Percentiles rank a stretch among this genome's conserved stretches.
phyloP scores from a whole-genome alignment of 306 rosid genomes.

The Vigna hirtella region DNA sequence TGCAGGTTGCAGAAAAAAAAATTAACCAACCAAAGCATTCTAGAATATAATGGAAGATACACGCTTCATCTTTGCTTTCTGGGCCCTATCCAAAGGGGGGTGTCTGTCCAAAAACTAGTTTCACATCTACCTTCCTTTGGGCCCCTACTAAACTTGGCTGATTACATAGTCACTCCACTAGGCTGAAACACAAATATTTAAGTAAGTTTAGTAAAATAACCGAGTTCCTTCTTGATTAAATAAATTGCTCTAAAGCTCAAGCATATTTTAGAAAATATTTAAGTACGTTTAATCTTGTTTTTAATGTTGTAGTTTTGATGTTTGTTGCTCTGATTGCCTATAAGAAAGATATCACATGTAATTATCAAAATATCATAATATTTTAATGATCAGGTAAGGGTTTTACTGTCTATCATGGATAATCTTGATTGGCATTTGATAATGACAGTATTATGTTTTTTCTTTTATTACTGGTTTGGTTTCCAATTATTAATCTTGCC shows the following conservation, averaged over 20 bases:
- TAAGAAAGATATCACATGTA: no score
- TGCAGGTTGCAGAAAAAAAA: conserved; percentile 31
- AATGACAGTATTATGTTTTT: not conserved
- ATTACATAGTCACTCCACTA: conserved; percentile 82
- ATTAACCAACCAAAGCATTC: conserved; percentile 34
- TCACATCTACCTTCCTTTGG: conserved; percentile 91
- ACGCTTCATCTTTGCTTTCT: conserved; percentile 89
- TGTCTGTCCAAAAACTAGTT: conserved; percentile 90
- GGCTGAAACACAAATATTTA: conserved; percentile 58
- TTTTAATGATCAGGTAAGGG: no score
- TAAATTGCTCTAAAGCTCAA: not conserved
- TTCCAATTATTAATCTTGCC: conserved; percentile 21
- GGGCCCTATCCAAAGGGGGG: conserved; percentile 82
- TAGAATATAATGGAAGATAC: conserved; percentile 36
- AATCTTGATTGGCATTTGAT: not conserved
- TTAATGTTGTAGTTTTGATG: no score
- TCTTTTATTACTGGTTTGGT: conserved; percentile 6
- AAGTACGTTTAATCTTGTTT: not conserved
- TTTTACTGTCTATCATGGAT: no score
- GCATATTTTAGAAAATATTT: not conserved
- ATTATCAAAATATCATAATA: no score
- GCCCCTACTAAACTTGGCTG: conserved; percentile 69
- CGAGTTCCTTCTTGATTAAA: not conserved
- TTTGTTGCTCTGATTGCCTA: no score
- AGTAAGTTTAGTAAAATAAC: not conserved